A percentile compares a stretch with the other conserved stretches of the same genome.
These are phyloP conservation scores for Fusarium sp. DNA, from an alignment of 2,329 filamentous ascomycete species.

Conservation along the genomic window DNA sequence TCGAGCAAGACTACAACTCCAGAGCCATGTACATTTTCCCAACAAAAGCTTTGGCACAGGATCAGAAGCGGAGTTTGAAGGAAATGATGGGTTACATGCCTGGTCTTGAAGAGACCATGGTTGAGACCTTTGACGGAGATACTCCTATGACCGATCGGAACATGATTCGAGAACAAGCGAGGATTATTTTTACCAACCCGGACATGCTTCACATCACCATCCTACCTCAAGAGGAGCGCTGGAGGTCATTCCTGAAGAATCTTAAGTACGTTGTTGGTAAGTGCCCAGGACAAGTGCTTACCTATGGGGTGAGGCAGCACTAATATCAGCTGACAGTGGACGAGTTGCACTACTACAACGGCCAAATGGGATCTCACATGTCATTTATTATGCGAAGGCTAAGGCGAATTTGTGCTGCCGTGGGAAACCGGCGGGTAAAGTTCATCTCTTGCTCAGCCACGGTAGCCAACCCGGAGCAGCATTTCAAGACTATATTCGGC, in stretches of 20 bases:
- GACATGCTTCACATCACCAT: slow-evolving; percentile 98
- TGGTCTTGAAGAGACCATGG: slow-evolving; percentile 78
- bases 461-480: slow-evolving; percentile 89
- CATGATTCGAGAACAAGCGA: slow-evolving; percentile 84
- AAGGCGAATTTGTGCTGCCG: slow-evolving; percentile 86
- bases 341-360: slow-evolving; percentile 97
- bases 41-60: slow-evolving; percentile 95
- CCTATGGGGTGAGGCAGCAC: neutral
- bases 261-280: slow-evolving; percentile 85
- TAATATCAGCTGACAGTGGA: slow-evolving; percentile 63
- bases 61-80: slow-evolving; percentile 89
- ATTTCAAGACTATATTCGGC: slow-evolving; percentile 96
- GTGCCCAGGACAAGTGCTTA: slow-evolving; percentile 32
- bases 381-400: slow-evolving; percentile 94
- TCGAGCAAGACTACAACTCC: slow-evolving; percentile 81
- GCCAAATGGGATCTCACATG: slow-evolving; percentile 92
- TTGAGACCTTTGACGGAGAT: slow-evolving; percentile 97
- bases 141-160: slow-evolving; percentile 86
- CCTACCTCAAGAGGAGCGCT: slow-evolving; percentile 88
- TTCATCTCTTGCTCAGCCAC: slow-evolving; percentile 98
- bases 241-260: slow-evolving; percentile 90
- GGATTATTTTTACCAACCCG: slow-evolving; percentile 97
- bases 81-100: slow-evolving; percentile 87
- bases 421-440: slow-evolving; percentile 86
- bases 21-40: slow-evolving; percentile 98